Base-by-base conservation (phyloP, 495 filamentous ascomycete genomes). In the Bathelium albidoporum region DNA sequence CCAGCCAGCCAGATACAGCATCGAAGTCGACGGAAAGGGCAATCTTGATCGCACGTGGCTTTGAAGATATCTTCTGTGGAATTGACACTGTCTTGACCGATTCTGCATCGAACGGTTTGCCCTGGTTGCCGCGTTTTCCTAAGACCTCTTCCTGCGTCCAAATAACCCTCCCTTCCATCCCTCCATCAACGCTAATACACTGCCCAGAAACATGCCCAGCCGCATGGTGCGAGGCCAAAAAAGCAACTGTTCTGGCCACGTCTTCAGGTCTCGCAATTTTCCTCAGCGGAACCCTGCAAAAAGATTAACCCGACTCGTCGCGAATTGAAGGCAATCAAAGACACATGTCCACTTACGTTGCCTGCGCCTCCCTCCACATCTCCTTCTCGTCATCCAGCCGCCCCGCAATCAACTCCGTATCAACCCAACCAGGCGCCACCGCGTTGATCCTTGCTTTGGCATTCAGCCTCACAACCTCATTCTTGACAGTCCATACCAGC, bases 1-100 rank as follows among this genome's bases (percentile, higher is more conserved):
- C 83, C 2, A 85, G 77, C 76, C 78, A 84, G 16, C 82, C 82
- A 0, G 82, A 83, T 0, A 86, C 77, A 22, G 82, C 82, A 64
- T 85, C 83, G 43, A 86, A 80, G 64, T 86, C 83, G 34, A 86
- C 74, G 1, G 82, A 82, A 14, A 83, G 68, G 14, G 79, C 73
- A 18, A 86, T 71, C 22, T 80, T 79, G 64, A 86, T 77, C 36
- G 72, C 79, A 32, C 68, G 69, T 26, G 71, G 69, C 59, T 68
- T 65, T 11, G 67, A 62, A 18, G 69, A 64, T 11, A 77, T 16
- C 18, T 61, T 52, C 1, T 64, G 69, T 12, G 72, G 72, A 18
- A 74, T 74, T 4, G 72, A 65, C 31, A 16, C 29, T 16, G 11
- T 11, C 29, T 3, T 10, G 49, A 20, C 7, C 2, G 49, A 55